Evolutionary conservation across 164 flowering plant species (phyloP), one percentile per base, ranked within the genome.

Genomic region (Liriodendron chinense): DNA sequence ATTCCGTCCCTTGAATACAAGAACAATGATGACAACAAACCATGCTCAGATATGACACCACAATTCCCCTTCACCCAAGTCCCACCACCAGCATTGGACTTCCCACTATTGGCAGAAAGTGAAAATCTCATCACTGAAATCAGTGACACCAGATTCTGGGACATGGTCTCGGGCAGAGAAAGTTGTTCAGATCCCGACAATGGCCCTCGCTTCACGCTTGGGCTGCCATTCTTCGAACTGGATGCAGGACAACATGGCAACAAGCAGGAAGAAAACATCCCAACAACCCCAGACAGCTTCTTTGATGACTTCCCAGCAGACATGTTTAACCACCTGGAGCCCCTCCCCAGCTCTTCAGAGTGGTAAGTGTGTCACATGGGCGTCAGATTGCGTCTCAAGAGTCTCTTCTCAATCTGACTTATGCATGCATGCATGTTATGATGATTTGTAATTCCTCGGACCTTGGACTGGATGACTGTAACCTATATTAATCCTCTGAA

Each of bases 261-360:
- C 64, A 53, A 16, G 9, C 61, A 16, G 73, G 67, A 43, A 73
- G 80, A 76, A 24, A 80, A 59, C 26, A 76, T 75, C 59, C 74
- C 77, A 0, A 74, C 47, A 18, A 85, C 84, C 6, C 87, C 90
- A 0, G 91, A 87, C 53, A 72, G 84, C 66, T 87, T 93, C 83
- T 87, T 92, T 12, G 91, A 89, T 75, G 98, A 93, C 47, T 88
- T 93, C 66, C 96, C 96, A 0, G 23, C 84, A 0, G 92, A 92
- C 73, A 79, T 81, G 80, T 79, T 85, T 47, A 81, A 86, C 59
- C 74, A 74, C 28, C 67, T 81, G 12, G 88, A 86, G 43, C 71
- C 83, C 25, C 78, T 82, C 43, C 85, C 82, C 0, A 81, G 75
- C 76, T 77, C 89, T 1, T 78, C 81, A 1, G 69, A 72, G 49